phyloP scores from a whole-genome alignment of 148 eudicot species.

The Rhododendron griersonianum region DNA sequence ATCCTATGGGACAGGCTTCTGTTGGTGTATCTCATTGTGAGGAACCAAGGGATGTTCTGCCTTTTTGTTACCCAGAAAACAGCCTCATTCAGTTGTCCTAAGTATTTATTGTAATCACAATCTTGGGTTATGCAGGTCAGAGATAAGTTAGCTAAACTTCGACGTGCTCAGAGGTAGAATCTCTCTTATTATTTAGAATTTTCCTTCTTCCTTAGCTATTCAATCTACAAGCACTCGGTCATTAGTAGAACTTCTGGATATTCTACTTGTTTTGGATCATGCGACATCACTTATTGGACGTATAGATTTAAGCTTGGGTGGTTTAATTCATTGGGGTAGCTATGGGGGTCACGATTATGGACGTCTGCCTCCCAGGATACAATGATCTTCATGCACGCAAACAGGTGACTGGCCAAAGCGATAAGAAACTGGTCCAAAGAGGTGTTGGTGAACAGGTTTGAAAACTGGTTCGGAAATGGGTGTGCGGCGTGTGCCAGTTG shows the following conservation, averaged over 20 bases:
- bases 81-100: background rate
- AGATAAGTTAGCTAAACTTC: constrained; percentile 62
- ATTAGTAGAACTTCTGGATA: background rate
- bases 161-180: constrained; percentile 73
- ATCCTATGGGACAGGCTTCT: background rate
- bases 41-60: background rate
- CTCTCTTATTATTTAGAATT: background rate
- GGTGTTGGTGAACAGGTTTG: too few species aligned
- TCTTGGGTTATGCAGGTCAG: constrained; percentile 57
- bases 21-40: background rate
- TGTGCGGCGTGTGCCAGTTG: too few species aligned
- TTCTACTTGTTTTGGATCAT: background rate
- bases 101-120: constrained; percentile 13
- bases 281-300: background rate
- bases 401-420: too few species aligned
- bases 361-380: too few species aligned
- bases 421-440: too few species aligned
- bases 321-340: background rate
- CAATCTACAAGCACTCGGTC: background rate
- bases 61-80: background rate
- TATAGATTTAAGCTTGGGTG: background rate
- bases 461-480: too few species aligned
- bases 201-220: background rate
- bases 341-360: background rate
- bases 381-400: too few species aligned